Evolutionary conservation across 768 basidiomycete genomes (phyloP), one percentile per base, ranked within the genome.

Genomic region (Tulasnella sp.): DNA sequence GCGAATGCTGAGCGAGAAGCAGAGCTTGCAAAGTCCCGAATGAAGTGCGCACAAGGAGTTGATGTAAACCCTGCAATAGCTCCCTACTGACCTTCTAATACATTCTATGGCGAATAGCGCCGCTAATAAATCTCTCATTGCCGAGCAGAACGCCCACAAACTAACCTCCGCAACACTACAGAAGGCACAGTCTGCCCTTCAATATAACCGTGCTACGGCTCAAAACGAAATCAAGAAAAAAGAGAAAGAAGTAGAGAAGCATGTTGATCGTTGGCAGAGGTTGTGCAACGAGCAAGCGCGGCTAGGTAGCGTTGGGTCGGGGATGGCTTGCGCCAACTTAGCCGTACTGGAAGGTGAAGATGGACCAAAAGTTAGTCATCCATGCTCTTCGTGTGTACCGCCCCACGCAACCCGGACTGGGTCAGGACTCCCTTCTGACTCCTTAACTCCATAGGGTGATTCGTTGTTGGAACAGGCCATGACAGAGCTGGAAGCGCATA

Each of bases 1-100:
- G 83, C 81, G 12, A 82, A 76, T 48, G 86, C 87, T 31, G 90
- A 91, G 69, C 78, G 84, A n/a, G 88, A 91, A 68, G 76, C 75
- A 66, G 84, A 82, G 66, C 66, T 83, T 42, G 78, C 83, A 68
- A 88, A 87, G 67, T 81, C 86, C 19, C 80, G 82, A 59, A 72
- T 84, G 49, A 74, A 74, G 89, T 91, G 68, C 62, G 86, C 79
- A 21, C 10, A 54, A 46, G 45, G 44, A n/a, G 38, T 15, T 30
- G 24, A 25, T 38, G 41, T 15, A 21, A 11, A 19, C 5, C 30
- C 30, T 11, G 8, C 49, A 24, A 17, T 9, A 49, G 10, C 4
- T 27, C n/a, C 53, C 27, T 15, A 29, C 22, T 50, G 24, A 21
- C 15, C 12, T 56, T 52, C 38, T 22, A 15, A 29, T 48, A 11